Percentiles rank a stretch among this genome's conserved stretches.
These are phyloP conservation scores for Hibiscus trionum DNA, from an alignment of 345 rosid species.

Conservation along the genomic window DNA sequence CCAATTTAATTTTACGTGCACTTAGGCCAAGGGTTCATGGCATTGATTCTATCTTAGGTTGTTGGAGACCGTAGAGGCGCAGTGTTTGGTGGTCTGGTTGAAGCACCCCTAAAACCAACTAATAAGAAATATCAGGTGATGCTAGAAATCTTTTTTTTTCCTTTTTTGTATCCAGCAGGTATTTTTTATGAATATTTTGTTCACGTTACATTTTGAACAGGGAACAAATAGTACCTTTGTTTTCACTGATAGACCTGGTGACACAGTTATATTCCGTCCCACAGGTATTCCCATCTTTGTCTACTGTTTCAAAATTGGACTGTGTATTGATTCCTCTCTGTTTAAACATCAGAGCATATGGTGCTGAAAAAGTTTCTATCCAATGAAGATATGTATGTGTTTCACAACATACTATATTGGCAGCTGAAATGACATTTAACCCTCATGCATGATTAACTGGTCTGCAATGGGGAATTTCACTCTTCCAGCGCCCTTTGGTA, in stretches of 20 bases:
- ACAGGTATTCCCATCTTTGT: slow-evolving; percentile 51
- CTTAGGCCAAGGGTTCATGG: background rate
- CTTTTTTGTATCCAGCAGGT: background rate
- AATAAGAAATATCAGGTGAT: slow-evolving; percentile 82
- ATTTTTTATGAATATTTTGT: background rate
- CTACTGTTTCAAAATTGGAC: background rate
- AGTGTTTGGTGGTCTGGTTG: slow-evolving; percentile 92
- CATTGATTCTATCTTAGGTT: slow-evolving; percentile 39
- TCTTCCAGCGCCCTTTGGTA: background rate
- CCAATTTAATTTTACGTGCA: background rate
- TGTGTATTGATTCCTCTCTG: background rate
- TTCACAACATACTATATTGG: background rate
- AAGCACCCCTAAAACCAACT: slow-evolving; percentile 78
- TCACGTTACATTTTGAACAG: slow-evolving; percentile 37
- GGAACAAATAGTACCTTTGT: slow-evolving; percentile 87
- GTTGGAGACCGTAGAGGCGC: slow-evolving; percentile 88
- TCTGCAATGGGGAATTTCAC: background rate
- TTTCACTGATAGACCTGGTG: slow-evolving; percentile 68
- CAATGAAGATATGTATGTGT: background rate
- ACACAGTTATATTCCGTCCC: slow-evolving; percentile 60
- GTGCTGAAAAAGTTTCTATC: background rate
- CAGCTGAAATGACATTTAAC: background rate
- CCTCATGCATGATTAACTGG: background rate
- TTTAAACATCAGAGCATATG: background rate
- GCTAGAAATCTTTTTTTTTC: background rate